A percentile compares a stretch with the other conserved stretches of the same genome.
Conservation (phyloP, 345 rosid genomes). For the Boechera divaricarpa region DNA sequence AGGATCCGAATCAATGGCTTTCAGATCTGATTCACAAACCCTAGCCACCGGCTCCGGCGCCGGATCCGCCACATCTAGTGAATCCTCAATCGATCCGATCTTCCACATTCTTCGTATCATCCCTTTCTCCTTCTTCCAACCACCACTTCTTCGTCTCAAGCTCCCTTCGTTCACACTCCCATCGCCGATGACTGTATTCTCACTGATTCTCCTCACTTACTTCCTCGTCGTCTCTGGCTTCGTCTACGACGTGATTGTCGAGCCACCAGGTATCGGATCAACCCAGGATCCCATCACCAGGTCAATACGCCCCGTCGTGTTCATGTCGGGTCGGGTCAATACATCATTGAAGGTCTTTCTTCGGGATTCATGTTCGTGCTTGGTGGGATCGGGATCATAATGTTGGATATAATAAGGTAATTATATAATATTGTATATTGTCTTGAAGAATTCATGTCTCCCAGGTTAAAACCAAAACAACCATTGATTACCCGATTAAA, state of each 20-base stretch:
- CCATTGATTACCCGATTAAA: no score
- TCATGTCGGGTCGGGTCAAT: conserved; percentile 87
- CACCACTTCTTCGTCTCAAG: no score
- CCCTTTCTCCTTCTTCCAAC: conserved; percentile 79
- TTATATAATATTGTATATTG: no score
- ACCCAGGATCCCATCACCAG: conserved; percentile 88
- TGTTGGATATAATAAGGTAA: no score
- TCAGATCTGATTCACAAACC: conserved; percentile 49
- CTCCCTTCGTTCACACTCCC: conserved; percentile 85
- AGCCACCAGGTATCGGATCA: conserved; percentile 99
- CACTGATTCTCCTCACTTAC: conserved; percentile 88
- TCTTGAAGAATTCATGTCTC: no score
- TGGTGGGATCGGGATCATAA: no score
- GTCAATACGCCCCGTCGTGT: conserved; percentile 85
- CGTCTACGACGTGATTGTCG: conserved; percentile 88
- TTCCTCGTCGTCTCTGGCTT: conserved; percentile 93
- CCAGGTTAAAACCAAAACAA: no score
- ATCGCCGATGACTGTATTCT: conserved; percentile 80
- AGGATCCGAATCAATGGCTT: conserved; percentile 42
- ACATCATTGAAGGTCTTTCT: no score
- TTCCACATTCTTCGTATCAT: conserved; percentile 63
- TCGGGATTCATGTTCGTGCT: no score
- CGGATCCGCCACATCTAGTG: conserved; percentile 12
- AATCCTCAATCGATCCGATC: conserved; percentile 67
- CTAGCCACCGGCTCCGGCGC: conserved; percentile 34